These are phyloP conservation scores for Aureobasidium sp. DNA, from an alignment of 2,329 filamentous ascomycete species.

Conservation along the genomic window DNA sequence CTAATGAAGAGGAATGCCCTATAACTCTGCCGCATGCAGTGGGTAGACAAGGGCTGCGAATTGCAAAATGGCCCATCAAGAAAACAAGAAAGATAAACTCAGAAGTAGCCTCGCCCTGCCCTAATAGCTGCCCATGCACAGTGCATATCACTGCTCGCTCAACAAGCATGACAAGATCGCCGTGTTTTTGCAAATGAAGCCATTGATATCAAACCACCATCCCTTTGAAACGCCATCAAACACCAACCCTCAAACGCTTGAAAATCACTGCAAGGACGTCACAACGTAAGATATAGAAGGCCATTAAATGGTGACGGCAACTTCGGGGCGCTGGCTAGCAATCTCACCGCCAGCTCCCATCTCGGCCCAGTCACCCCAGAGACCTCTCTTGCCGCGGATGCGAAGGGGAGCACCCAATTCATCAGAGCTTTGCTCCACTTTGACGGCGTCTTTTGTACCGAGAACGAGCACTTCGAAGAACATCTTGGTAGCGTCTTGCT, in stretches of 20 bases:
- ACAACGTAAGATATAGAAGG: conserved; percentile 2
- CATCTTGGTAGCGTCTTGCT: conserved; percentile 96
- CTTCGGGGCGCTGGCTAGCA: conserved; percentile 7
- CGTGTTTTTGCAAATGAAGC: neutral
- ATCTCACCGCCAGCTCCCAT: conserved; percentile 34
- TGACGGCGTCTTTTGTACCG: conserved; percentile 95
- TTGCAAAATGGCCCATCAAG: neutral
- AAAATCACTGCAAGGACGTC: neutral
- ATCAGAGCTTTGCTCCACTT: conserved; percentile 69
- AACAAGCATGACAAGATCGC: neutral
- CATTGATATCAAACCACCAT: neutral
- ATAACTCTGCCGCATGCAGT: conserved; percentile 1
- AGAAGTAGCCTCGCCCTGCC: neutral
- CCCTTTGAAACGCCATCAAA: neutral
- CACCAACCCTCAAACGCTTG: conserved; percentile 1
- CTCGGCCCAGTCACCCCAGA: conserved; percentile 97
- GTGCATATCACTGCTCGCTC: neutral
- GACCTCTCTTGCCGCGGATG: conserved; percentile 84
- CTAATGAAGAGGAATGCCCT: neutral
- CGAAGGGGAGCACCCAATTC: conserved; percentile 73
- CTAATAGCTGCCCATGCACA: neutral
- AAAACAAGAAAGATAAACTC: neutral
- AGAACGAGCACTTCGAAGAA: conserved; percentile 96
- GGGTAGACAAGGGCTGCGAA: neutral
- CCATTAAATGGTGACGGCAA: conserved; percentile 7